Evolutionary conservation across 2,329 filamentous ascomycete genomes (phyloP).

Genomic region (Paracoccidioides brasiliensis): DNA sequence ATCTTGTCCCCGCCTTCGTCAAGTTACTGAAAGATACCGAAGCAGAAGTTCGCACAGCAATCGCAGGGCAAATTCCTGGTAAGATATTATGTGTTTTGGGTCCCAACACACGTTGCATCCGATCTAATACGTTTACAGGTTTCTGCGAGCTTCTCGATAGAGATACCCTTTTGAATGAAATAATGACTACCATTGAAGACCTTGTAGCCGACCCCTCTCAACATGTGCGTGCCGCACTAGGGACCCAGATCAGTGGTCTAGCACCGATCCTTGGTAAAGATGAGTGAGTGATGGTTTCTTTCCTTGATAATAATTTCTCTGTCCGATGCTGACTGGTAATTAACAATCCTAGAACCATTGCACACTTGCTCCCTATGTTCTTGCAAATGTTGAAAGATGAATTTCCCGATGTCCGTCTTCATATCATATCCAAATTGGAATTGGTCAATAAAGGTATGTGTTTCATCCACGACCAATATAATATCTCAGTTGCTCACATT

Average conservation of each 20-base stretch:
- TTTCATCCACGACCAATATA: background rate
- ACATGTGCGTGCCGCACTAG: conserved; percentile 88
- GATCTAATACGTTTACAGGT: conserved; percentile 38
- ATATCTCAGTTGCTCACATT: background rate
- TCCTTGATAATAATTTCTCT: background rate
- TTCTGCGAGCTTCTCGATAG: conserved; percentile 87
- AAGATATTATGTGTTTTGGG: conserved; percentile 14
- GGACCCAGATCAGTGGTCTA: conserved; percentile 91
- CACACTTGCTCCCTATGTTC: conserved; percentile 96
- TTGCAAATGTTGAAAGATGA: conserved; percentile 99
- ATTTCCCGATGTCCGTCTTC: conserved; percentile 91
- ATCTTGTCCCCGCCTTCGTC: conserved; percentile 91
- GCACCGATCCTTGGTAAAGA: conserved; percentile 96
- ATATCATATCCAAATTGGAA: conserved; percentile 99
- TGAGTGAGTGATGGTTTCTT: conserved; percentile 49
- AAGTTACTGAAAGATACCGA: conserved; percentile 97
- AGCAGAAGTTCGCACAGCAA: conserved; percentile 91
- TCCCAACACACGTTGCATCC: background rate
- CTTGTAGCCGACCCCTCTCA: conserved; percentile 92
- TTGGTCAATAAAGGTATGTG: conserved; percentile 79
- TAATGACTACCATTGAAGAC: conserved; percentile 93
- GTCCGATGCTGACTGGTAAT: background rate
- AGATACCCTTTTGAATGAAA: conserved; percentile 78
- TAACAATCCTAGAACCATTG: conserved; percentile 59
- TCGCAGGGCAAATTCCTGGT: conserved; percentile 91